These are phyloP conservation scores for Tulasnella sp. DNA, from an alignment of 768 basidiomycete species.

Conservation along the genomic window DNA sequence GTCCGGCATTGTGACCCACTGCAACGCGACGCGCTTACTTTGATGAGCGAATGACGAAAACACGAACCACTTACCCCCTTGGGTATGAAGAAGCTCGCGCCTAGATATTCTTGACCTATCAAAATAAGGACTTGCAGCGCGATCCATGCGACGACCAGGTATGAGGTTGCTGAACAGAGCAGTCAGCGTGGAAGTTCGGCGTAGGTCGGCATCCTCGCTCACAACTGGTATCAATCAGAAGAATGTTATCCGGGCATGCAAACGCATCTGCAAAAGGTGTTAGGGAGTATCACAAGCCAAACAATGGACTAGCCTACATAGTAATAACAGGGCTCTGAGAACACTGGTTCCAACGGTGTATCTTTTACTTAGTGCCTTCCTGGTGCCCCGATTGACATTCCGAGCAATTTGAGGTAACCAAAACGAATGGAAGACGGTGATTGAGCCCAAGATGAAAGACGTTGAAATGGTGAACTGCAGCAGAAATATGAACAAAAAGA, in stretches of 20 bases:
- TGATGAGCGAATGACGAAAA: conserved; percentile 14
- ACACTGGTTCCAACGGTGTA: conserved; percentile 69
- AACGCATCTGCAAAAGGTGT: conserved; percentile 52
- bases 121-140: conserved; percentile 49
- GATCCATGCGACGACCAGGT: conserved; percentile 45
- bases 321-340: conserved; percentile 52
- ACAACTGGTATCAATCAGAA: conserved; percentile 69
- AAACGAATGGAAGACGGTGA: conserved; percentile 60
- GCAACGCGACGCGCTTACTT: neutral
- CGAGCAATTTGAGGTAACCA: conserved; percentile 82
- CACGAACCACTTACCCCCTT: conserved; percentile 36
- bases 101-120: conserved; percentile 59
- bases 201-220: conserved; percentile 23
- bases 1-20: conserved; percentile 46
- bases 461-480: conserved; percentile 58
- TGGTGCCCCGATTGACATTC: conserved; percentile 55
- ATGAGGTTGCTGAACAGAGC: conserved; percentile 46
- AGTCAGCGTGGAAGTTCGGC: conserved; percentile 2
- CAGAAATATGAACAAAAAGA: conserved; percentile 56
- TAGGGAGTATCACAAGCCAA: conserved; percentile 13
- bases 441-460: conserved; percentile 53
- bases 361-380: conserved; percentile 51
- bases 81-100: conserved; percentile 77
- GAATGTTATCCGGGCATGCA: conserved; percentile 71
- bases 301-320: conserved; percentile 45